These are phyloP conservation scores for Curvularia hawaiiensis DNA, from an alignment of 2,329 filamentous ascomycete species.

Conservation along the genomic window DNA sequence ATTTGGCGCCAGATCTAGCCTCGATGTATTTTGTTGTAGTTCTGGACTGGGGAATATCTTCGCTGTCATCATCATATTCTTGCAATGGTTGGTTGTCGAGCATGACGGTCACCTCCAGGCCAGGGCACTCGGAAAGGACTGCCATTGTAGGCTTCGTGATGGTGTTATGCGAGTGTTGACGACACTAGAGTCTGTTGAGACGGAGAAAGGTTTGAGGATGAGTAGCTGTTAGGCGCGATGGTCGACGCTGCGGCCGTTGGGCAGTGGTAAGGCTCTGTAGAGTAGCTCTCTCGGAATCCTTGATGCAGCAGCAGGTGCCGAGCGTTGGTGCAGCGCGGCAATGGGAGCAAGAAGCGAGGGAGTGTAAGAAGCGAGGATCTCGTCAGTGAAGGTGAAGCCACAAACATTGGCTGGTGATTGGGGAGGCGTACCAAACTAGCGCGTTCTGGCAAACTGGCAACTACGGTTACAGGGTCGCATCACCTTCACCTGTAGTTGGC, in stretches of 20 bases:
- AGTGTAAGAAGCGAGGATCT: background rate
- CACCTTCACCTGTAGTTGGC: background rate
- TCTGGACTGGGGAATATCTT: background rate
- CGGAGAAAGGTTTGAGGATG: background rate
- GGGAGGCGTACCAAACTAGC: background rate
- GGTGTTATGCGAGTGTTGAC: background rate
- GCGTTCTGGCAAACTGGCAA: background rate
- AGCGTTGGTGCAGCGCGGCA: too few relatives aligned
- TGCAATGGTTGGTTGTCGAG: constrained; percentile 8
- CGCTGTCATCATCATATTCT: constrained; percentile 17
- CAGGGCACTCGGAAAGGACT: constrained; percentile 1
- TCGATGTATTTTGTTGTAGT: constrained; percentile 16
- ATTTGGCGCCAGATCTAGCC: constrained; percentile 6
- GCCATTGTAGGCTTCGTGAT: constrained; percentile 15
- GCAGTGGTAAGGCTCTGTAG: background rate
- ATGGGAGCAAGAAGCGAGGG: too few relatives aligned
- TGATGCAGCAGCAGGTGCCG: too few relatives aligned
- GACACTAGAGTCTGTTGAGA: too few relatives aligned
- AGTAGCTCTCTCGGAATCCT: too few relatives aligned
- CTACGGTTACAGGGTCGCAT: background rate
- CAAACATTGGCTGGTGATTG: background rate
- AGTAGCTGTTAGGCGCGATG: too few relatives aligned
- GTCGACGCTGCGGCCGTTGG: background rate
- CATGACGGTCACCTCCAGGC: constrained; percentile 13
- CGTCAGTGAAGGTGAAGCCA: background rate